Evolutionary conservation across 768 basidiomycete genomes (phyloP), one percentile per base, ranked within the genome.

Genomic region (Xerocomus spinulosus): DNA sequence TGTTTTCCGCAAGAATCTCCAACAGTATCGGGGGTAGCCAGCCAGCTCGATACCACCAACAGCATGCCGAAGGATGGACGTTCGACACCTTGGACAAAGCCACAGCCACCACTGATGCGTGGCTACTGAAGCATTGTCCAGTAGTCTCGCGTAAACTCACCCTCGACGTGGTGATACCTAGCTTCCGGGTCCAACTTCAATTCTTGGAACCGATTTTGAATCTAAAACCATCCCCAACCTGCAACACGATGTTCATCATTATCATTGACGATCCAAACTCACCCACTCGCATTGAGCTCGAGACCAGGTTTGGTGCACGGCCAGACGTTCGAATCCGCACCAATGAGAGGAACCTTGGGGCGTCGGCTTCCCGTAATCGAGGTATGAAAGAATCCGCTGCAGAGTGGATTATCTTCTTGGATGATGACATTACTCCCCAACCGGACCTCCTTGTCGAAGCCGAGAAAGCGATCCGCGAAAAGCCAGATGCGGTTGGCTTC

Each of bases 361-460:
- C 80, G 0, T 75, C 79, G 0, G 75, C 71, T 1, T 73, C 80
- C 12, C 70, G 81, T 5, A 82, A 83, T 57, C 58, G 79, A 42
- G 79, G 80, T 9, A 63, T 82, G 52, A 58, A 59, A 33, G 79
- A 81, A 59, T 78, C 78, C 14, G 65, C 80, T 0, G 79, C 78
- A 0, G 77, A 82, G 25, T 82, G 77, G 79, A 67, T 75, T 2
- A 58, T 74, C 17, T 83, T 83, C 61, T 67, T 83, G n/a, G 80
- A 83, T 53, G 82, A 83, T 51, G 81, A 83, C 41, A 64, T 82
- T 18, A 54, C 60, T 5, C 79, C 78, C 0, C 52, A 58, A 20
- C 44, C 56, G 7, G 61, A 78, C 54, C 55, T 82, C 14, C 66
- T 82, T 9, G 32, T 71, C 25, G 66, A 77, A 44, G 69, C 71